These are phyloP conservation scores for Globisporangium iwayamae DNA, from an alignment of 352 stramenopile genomes.

Conservation along the genomic window DNA sequence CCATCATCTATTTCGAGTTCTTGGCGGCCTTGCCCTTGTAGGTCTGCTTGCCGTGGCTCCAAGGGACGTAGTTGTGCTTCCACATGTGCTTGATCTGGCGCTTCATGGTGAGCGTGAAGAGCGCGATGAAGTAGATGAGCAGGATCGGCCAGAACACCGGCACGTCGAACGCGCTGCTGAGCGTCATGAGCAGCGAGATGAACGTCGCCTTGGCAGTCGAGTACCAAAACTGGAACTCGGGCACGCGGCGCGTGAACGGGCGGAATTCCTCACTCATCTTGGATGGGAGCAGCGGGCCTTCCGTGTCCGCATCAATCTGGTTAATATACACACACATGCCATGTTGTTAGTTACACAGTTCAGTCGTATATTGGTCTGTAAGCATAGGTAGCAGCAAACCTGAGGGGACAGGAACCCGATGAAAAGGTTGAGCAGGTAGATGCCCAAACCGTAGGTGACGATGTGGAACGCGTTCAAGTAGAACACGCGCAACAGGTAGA, in stretches of 20 bases:
- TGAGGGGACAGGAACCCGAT: constrained; percentile 99
- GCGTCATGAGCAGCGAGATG: constrained; percentile 96
- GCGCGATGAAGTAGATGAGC: constrained; percentile 98
- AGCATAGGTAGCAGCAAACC: constrained; percentile 34
- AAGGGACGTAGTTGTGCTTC: constrained; percentile 99
- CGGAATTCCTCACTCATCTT: constrained; percentile 89
- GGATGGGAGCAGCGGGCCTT: constrained; percentile 88
- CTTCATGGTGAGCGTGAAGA: constrained; percentile 99
- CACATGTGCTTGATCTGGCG: constrained; percentile 99
- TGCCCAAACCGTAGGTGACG: constrained; percentile 98
- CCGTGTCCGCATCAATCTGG: constrained; percentile 82
- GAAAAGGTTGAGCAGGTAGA: constrained; percentile 99
- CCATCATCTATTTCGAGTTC: constrained; percentile 63
- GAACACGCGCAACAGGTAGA: constrained; percentile 95
- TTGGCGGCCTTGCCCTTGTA: constrained; percentile 87
- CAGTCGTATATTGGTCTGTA: not conserved
- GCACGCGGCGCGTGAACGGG: constrained; percentile 91
- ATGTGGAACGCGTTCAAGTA: constrained; percentile 96
- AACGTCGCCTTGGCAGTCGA: constrained; percentile 86
- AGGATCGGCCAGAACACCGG: constrained; percentile 99
- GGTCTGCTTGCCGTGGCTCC: constrained; percentile 94
- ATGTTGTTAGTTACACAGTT: not conserved
- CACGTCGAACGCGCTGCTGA: constrained; percentile 98
- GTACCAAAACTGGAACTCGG: constrained; percentile 99
- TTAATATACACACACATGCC: not conserved